Conservation (phyloP, 352 stramenopile species). For the Peronosclerospora sorghi region DNA sequence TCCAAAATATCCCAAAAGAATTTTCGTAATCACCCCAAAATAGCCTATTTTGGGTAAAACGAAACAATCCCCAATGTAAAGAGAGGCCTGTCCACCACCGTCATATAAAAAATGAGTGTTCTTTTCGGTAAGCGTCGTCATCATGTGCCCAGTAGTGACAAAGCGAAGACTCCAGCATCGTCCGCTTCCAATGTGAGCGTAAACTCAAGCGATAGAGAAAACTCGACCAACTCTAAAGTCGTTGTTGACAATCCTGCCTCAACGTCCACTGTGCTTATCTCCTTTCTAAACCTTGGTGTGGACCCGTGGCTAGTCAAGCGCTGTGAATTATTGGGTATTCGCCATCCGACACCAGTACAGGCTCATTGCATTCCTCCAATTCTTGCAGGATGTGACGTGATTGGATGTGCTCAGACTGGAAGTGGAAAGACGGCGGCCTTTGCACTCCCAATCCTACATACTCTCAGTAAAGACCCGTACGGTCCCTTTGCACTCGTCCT, state of each 20-base stretch:
- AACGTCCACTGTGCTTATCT: conserved; percentile 41
- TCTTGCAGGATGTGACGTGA: conserved; percentile 83
- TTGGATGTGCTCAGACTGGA: conserved; percentile 90
- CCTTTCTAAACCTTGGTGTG: conserved; percentile 78
- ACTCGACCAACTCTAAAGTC: conserved; percentile 30
- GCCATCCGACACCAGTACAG: conserved; percentile 84
- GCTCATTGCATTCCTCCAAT: conserved; percentile 86
- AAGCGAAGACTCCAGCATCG: neutral
- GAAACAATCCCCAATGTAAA: too few relatives aligned
- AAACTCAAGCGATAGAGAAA: neutral
- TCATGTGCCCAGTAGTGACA: neutral
- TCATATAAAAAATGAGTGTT: conserved; percentile 69
- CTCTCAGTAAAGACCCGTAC: conserved; percentile 88
- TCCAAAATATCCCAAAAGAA: too few relatives aligned
- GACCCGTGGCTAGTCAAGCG: conserved; percentile 83
- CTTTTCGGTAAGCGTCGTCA: conserved; percentile 69
- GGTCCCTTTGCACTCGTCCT: conserved; percentile 94
- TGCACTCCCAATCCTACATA: conserved; percentile 94
- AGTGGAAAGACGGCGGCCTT: conserved; percentile 98
- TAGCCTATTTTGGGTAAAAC: too few relatives aligned
- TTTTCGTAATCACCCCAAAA: too few relatives aligned
- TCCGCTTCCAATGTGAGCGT: neutral
- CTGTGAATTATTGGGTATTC: conserved; percentile 75
- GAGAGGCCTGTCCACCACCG: too few relatives aligned
- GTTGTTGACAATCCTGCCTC: conserved; percentile 21